Evolutionary conservation across 108 stramenopile species (phyloP), one percentile per base, ranked within the genome.

Genomic region (Ochromonas danica): DNA sequence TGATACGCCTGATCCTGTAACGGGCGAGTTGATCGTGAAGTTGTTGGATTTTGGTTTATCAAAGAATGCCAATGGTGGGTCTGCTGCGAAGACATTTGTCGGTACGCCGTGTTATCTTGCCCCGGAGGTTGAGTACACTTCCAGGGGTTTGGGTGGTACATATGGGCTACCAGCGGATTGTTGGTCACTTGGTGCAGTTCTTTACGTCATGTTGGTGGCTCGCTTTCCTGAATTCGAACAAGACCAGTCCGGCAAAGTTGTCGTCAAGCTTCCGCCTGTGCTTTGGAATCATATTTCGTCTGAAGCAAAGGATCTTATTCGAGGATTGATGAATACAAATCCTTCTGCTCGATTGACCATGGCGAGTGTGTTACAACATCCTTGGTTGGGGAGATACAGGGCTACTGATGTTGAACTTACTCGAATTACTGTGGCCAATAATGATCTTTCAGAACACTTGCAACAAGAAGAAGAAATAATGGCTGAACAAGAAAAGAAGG

Each of bases 31-130:
- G 2, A 71, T 79, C 0, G 83, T 90, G 17, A 89, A 91, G 27
- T 78, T 93, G 22, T 86, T 91, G 61, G 92, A 93, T 80, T 91
- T 93, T 86, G 92, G 92, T 22, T 61, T 85, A 33, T 88, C 88
- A 51, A 84, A 87, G 51, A 39, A 78, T 10, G 80, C 81, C 43
- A 43, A 10, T 40, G 81, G 71, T 3, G 85, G 85, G 25, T 84
- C 84, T 36, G 85, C 81, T 36, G 85, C 85, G 0, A 80, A 78
- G 17, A 86, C 85, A 0, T 86, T 86, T 70, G 85, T 86, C 30
- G 86, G 86, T 39, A 87, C 86, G 27, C 86, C 86, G 28, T 83
- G 85, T 70, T 87, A 85, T 80, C 45, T 87, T 17, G 82, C 86
- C 1, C 86, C 86, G 35, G 86, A 87, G 60, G 77, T 87, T 30